phyloP scores from a whole-genome alignment of 1,284 basidiomycete species.

The Fomitopsis palustris region DNA sequence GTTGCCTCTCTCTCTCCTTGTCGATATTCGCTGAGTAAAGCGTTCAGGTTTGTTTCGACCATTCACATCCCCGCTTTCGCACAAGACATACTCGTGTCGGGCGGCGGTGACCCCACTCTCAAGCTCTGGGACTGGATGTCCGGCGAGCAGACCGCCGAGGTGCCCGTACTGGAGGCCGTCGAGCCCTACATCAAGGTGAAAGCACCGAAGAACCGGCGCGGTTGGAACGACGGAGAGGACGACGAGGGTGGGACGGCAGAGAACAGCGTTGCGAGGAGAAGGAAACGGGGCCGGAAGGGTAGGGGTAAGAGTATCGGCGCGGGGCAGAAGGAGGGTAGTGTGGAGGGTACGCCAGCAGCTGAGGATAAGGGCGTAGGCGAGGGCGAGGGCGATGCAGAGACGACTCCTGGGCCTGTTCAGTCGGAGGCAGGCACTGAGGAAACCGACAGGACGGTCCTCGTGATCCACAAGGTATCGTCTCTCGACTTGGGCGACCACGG shows the following conservation, averaged over 20 bases:
- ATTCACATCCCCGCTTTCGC: constrained; percentile 62
- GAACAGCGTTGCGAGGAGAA: constrained; percentile 24
- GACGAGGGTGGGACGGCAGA: constrained; percentile 23
- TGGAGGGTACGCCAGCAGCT: constrained; percentile 16
- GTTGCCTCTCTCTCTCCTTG: constrained; percentile 22
- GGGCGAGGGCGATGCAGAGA: constrained; percentile 15
- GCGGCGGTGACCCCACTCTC: constrained; percentile 80
- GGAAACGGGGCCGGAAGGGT: constrained; percentile 22
- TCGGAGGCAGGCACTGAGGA: constrained; percentile 3
- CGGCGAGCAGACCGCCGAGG: constrained; percentile 49
- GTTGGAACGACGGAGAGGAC: constrained; percentile 35
- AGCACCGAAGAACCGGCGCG: constrained; percentile 34
- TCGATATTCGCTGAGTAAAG: neutral
- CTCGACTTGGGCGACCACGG: constrained; percentile 29
- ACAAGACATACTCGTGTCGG: constrained; percentile 63
- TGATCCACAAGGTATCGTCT: constrained; percentile 49
- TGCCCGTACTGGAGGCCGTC: constrained; percentile 54
- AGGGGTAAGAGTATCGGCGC: constrained; percentile 15
- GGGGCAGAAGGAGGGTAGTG: constrained; percentile 16
- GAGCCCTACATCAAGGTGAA: constrained; percentile 61
- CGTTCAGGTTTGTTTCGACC: constrained; percentile 74
- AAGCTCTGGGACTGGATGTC: constrained; percentile 81
- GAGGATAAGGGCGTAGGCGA: constrained; percentile 19
- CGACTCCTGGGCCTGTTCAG: neutral
- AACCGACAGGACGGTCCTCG: constrained; percentile 39